These are phyloP conservation scores for Mycogone perniciosa DNA, from an alignment of 2,329 filamentous ascomycete genomes.

Conservation along the genomic window DNA sequence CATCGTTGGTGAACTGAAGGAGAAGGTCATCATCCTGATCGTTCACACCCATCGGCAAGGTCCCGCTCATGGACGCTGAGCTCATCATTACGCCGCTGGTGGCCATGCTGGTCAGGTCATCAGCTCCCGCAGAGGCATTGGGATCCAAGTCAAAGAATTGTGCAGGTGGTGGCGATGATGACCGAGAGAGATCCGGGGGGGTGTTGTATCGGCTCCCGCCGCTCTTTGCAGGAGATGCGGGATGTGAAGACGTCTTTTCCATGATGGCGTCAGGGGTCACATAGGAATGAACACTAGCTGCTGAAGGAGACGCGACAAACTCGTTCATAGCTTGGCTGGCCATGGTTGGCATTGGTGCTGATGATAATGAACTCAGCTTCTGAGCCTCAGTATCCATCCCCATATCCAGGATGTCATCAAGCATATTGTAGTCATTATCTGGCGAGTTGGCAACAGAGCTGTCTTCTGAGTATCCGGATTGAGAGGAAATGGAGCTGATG, in stretches of 20 bases:
- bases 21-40: conserved; percentile 41
- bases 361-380: conserved; percentile 36
- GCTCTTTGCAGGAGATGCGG: conserved; percentile 46
- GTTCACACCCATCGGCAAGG: conserved; percentile 28
- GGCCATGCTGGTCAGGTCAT: conserved; percentile 26
- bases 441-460: conserved; percentile 51
- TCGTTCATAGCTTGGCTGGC: conserved; percentile 28
- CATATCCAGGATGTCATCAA: conserved; percentile 45
- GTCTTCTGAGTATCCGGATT: conserved; percentile 48
- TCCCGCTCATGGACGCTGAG: conserved; percentile 28
- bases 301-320: conserved; percentile 35
- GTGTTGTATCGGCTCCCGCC: conserved; percentile 48
- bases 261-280: conserved; percentile 42
- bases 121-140: conserved; percentile 26
- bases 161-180: conserved; percentile 48
- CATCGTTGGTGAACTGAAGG: conserved; percentile 36
- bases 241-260: conserved; percentile 30
- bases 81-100: conserved; percentile 27
- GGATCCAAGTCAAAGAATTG: conserved; percentile 43
- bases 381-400: conserved; percentile 23
- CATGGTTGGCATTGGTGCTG: conserved; percentile 36
- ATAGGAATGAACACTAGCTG: conserved; percentile 34
- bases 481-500: conserved; percentile 45
- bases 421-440: conserved; percentile 38
- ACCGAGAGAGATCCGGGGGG: conserved; percentile 55